Base-by-base conservation (phyloP, 805 yeast species). In the Yarrowia sp. region DNA sequence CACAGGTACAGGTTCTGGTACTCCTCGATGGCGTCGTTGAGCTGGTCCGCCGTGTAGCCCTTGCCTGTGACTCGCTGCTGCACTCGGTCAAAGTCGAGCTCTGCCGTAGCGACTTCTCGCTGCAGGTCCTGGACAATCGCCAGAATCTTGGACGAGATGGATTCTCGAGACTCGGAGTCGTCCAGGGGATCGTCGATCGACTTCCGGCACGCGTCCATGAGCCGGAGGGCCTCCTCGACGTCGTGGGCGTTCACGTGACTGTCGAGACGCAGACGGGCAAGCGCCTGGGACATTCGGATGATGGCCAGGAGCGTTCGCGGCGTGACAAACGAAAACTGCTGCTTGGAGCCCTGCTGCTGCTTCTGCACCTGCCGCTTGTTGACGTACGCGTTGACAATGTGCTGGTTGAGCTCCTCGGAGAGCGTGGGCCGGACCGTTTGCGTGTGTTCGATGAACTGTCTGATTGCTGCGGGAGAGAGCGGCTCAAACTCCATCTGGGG, bases 241-340 rank as follows among this genome's bases (percentile, higher is more conserved):
- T 94, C 98, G 63, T 83, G 88, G 42, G 79, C 76, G 31, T 78
- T 80, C 7, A 94, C 98, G 18, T 71, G 75, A 65, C 86, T 80
- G 63, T 86, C 85, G 72, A 94, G 90, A 70, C 97, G 81, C 63
- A 94, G 80, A 69, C 97, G 82, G 0, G 99, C 98, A 65, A 89
- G 80, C 1, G 97, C 99, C 76, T 93, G 98, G 1, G 99, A 83
- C 80, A 94, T 80, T 77, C 99, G 86, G 67, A 94, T 77, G 55
- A 96, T 86, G 68, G 94, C 98, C 63, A 94, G 79, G 65, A 94
- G 80, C 1, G 98, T 91, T 79, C 99, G 86, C 63, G 98, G 97
- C 1, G 99, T 92, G 19, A 96, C 87, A 74, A 92, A 97, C 49
- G 92, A 84, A 72, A 93, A 93, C 62, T 90, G 88, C 69, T 82